Conservation (phyloP, 148 eudicot genomes). For the Pouteria glomerata region DNA sequence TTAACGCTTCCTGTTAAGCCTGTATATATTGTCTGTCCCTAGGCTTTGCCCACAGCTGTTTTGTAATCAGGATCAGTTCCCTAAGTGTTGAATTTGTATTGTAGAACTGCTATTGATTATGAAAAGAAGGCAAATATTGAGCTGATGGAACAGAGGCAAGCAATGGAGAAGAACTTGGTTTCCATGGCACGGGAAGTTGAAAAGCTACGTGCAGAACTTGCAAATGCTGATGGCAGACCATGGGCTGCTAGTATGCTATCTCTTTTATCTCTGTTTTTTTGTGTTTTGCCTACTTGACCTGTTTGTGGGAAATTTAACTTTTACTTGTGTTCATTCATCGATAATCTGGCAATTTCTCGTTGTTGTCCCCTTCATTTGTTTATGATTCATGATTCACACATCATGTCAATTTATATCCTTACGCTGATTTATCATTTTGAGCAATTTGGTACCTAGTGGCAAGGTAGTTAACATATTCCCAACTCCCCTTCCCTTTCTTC, state of each 20-base stretch:
- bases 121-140: constrained; percentile 87
- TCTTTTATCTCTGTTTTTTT: neutral
- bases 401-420: neutral
- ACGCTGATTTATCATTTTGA: neutral
- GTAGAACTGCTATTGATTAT: constrained; percentile 73
- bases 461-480: neutral
- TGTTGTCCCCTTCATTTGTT: neutral
- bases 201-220: constrained; percentile 75
- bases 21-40: neutral
- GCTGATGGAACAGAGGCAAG: constrained; percentile 78
- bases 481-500: neutral
- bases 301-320: neutral
- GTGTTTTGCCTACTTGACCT: neutral
- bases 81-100: constrained; percentile 9
- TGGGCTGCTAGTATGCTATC: constrained; percentile 68
- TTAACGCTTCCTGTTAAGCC: neutral
- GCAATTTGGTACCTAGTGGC: neutral
- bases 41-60: neutral
- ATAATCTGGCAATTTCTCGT: neutral
- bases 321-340: neutral
- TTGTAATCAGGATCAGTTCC: neutral
- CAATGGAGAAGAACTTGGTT: constrained; percentile 87
- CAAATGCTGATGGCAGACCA: constrained; percentile 52
- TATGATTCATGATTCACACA: neutral
- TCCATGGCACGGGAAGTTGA: constrained; percentile 96